phyloP scores from a whole-genome alignment of 768 basidiomycete species.

The Russula sp. region DNA sequence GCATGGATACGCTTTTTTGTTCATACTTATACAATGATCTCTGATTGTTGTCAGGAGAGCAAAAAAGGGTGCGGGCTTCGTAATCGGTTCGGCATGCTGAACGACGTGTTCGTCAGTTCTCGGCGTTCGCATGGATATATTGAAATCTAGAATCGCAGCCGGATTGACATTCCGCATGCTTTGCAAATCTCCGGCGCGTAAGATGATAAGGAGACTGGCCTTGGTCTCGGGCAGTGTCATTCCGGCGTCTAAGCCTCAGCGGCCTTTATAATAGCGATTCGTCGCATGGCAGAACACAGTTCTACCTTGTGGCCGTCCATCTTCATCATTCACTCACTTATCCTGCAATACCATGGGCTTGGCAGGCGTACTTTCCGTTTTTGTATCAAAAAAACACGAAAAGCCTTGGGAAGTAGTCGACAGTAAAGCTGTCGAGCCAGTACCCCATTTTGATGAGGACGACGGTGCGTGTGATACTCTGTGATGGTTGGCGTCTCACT shows the following conservation, averaged over 20 bases:
- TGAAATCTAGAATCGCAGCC: neutral
- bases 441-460: conserved; percentile 52
- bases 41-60: neutral
- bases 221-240: conserved; percentile 14
- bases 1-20: neutral
- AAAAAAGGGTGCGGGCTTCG: neutral
- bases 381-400: conserved; percentile 47
- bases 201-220: neutral
- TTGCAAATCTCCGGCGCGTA: neutral
- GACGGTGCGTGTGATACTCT: conserved; percentile 38
- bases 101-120: neutral
- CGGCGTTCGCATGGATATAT: neutral
- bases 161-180: neutral
- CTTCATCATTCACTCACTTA: neutral
- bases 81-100: conserved; percentile 11
- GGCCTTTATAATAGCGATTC: conserved; percentile 11
- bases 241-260: conserved; percentile 8
- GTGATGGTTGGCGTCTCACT: neutral
- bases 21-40: neutral
- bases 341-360: conserved; percentile 16
- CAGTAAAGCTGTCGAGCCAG: conserved; percentile 53
- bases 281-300: neutral
- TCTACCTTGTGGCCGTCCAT: neutral
- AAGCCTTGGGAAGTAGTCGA: conserved; percentile 75
- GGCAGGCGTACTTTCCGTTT: conserved; percentile 25